phyloP scores from a whole-genome alignment of 495 filamentous ascomycete species.

The Neurospora sp. region DNA sequence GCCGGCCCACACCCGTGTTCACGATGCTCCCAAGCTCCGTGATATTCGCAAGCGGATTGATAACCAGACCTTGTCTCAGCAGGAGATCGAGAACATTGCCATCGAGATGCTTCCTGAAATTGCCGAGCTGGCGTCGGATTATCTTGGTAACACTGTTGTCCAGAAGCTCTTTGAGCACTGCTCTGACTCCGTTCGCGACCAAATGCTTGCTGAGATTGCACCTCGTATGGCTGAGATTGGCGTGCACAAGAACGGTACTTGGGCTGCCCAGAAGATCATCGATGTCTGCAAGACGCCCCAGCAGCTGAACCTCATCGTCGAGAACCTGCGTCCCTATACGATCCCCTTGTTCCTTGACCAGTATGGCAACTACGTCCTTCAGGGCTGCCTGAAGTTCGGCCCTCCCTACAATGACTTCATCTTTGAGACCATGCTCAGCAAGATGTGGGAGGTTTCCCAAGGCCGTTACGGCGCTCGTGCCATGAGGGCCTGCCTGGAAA shows the following conservation, averaged over 20 bases:
- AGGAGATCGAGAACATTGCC: slow-evolving; percentile 88
- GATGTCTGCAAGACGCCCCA: slow-evolving; percentile 79
- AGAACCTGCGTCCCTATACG: slow-evolving; percentile 73
- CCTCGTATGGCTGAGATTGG: slow-evolving; percentile 94
- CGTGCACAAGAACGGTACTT: slow-evolving; percentile 97
- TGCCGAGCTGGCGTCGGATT: slow-evolving; percentile 87
- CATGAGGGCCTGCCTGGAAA: slow-evolving; percentile 95
- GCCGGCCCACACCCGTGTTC: slow-evolving; percentile 78
- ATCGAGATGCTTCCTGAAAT: slow-evolving; percentile 91
- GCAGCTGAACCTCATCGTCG: slow-evolving; percentile 77
- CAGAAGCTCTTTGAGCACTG: slow-evolving; percentile 97
- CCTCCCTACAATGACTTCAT: slow-evolving; percentile 88
- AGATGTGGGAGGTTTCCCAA: slow-evolving; percentile 90
- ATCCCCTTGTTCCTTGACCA: slow-evolving; percentile 91
- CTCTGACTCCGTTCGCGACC: slow-evolving; percentile 79
- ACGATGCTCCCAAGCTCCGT: slow-evolving; percentile 90
- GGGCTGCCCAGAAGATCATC: slow-evolving; percentile 99
- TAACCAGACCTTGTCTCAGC: slow-evolving; percentile 72
- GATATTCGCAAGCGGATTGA: slow-evolving; percentile 97
- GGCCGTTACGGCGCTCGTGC: slow-evolving; percentile 90
- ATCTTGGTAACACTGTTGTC: slow-evolving; percentile 97
- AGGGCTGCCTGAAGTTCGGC: slow-evolving; percentile 88
- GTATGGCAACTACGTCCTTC: slow-evolving; percentile 96
- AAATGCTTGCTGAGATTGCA: slow-evolving; percentile 79
- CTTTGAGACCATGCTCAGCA: slow-evolving; percentile 91